Percentiles rank a stretch among this genome's conserved stretches.
phyloP scores from a whole-genome alignment of 2,329 filamentous ascomycete species.

The Pseudocercospora eumusae region DNA sequence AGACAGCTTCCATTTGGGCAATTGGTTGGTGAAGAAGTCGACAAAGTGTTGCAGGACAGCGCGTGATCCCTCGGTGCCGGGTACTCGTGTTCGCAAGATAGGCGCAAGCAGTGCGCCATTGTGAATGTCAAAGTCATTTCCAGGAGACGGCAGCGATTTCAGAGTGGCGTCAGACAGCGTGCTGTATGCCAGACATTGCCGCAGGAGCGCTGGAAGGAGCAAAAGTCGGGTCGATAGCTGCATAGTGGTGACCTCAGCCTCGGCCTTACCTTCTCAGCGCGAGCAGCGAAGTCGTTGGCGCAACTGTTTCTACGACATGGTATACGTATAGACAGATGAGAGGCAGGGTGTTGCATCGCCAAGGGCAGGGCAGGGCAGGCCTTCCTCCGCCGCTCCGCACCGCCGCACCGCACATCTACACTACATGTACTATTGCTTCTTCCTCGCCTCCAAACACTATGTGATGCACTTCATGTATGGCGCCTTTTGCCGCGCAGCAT shows the following conservation, averaged over 20 bases:
- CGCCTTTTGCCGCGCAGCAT: slow-evolving; percentile 18
- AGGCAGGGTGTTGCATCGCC: not conserved
- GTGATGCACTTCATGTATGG: slow-evolving; percentile 29
- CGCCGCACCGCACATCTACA: not conserved
- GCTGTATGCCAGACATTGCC: slow-evolving; percentile 52
- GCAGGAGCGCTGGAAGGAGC: slow-evolving; percentile 38
- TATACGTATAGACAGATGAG: not conserved
- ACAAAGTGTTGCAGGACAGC: slow-evolving; percentile 79
- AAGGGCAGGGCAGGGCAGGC: too few relatives aligned
- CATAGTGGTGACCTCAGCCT: slow-evolving; percentile 22
- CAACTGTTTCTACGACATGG: not conserved
- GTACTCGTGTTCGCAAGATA: slow-evolving; percentile 83
- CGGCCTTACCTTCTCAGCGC: not conserved
- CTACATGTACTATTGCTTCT: too few relatives aligned
- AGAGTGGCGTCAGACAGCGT: slow-evolving; percentile 74
- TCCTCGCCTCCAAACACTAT: slow-evolving; percentile 18
- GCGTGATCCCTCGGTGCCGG: slow-evolving; percentile 75
- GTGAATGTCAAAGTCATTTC: slow-evolving; percentile 69
- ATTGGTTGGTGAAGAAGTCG: slow-evolving; percentile 71
- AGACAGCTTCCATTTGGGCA: slow-evolving; percentile 77
- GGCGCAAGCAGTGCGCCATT: slow-evolving; percentile 76
- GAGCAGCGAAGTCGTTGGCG: not conserved
- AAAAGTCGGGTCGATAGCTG: slow-evolving; percentile 27
- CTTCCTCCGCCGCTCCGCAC: too few relatives aligned
- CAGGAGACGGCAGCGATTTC: slow-evolving; percentile 68